Evolutionary conservation across 305 asterid genomes (phyloP).

Genomic region (Fraxinus sp.): DNA sequence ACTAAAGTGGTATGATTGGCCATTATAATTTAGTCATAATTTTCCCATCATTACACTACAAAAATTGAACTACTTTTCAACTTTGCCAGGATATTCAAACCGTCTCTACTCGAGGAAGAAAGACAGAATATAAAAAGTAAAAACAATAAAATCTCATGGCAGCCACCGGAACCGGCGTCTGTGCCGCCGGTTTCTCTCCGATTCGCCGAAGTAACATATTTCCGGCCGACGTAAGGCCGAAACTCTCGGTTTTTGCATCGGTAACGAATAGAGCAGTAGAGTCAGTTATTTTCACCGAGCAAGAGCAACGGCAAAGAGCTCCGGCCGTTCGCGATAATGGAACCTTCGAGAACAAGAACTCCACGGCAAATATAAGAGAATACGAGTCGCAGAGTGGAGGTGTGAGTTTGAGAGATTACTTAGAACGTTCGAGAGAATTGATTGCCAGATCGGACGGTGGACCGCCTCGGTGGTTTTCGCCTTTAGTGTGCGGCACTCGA

Average conservation of each 20-base stretch:
- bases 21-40: background rate
- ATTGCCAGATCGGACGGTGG: conserved; percentile 51
- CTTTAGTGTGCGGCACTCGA: conserved; percentile 44
- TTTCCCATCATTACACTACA: background rate
- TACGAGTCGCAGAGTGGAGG: conserved; percentile 14
- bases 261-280: background rate
- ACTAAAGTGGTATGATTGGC: background rate
- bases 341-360: conserved; percentile 20
- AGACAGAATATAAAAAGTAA: background rate
- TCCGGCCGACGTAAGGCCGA: background rate
- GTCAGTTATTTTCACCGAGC: conserved; percentile 24
- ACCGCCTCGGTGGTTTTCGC: conserved; percentile 85
- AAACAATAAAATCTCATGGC: conserved; percentile 27
- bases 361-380: conserved; percentile 5
- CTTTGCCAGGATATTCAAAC: background rate
- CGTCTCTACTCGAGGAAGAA: background rate
- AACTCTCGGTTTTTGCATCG: conserved; percentile 27
- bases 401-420: conserved; percentile 45
- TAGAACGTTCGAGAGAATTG: conserved; percentile 40
- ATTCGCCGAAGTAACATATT: conserved; percentile 16
- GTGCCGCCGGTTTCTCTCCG: conserved; percentile 26
- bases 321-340: conserved; percentile 18
- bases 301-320: conserved; percentile 20
- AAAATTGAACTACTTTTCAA: background rate
- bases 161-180: conserved; percentile 21